Conservation (phyloP, 139 green algal genomes). For the Closterium sp. region DNA sequence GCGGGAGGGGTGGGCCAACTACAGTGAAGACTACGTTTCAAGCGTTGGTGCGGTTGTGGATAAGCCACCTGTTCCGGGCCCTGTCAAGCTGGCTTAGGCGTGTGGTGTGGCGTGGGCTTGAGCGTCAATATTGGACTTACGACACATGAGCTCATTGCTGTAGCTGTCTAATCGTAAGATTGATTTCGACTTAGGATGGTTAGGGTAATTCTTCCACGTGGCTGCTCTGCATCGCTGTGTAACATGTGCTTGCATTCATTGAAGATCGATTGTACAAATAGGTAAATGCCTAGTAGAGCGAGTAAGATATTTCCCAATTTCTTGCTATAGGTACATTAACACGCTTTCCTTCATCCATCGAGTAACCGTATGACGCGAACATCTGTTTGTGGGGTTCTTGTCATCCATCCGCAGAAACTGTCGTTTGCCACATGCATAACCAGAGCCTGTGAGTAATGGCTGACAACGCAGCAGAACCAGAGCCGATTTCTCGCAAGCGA, state of each 20-base stretch:
- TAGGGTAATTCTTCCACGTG: not conserved
- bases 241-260: not conserved
- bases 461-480: not conserved
- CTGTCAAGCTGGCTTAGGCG: not conserved
- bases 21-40: conserved; percentile 41
- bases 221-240: not conserved
- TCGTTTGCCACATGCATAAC: too few species aligned
- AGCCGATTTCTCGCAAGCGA: not conserved
- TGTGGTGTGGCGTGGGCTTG: not conserved
- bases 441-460: too few species aligned
- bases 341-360: too few species aligned
- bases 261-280: not conserved
- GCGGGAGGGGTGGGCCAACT: conserved; percentile 28
- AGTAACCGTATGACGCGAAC: too few species aligned
- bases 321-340: too few species aligned
- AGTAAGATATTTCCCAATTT: too few species aligned
- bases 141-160: not conserved
- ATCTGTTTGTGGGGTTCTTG: too few species aligned
- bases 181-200: not conserved
- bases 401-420: too few species aligned
- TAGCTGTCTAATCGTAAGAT: not conserved
- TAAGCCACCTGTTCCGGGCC: conserved; percentile 9
- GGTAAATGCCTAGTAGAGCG: too few species aligned
- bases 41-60: conserved; percentile 38
- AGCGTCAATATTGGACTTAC: not conserved